Percentiles rank a stretch among this genome's conserved stretches.
Conservation (phyloP, 2,329 filamentous ascomycete species). For the Didymella sp. region DNA sequence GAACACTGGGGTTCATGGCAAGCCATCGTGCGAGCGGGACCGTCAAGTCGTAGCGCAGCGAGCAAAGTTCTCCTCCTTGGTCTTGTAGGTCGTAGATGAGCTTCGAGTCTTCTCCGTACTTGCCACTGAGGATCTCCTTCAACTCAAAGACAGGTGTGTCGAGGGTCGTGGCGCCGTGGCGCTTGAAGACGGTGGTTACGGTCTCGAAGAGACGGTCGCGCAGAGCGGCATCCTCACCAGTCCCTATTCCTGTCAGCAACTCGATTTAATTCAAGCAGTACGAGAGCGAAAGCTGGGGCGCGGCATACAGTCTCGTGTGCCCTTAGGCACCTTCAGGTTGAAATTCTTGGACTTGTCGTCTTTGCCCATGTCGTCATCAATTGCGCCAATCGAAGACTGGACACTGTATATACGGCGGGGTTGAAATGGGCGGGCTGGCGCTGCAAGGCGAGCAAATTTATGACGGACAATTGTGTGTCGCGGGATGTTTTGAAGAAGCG, state of each 20-base stretch:
- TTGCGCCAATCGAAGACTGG: conserved; percentile 20
- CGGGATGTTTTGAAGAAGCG: conserved; percentile 34
- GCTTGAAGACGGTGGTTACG: conserved; percentile 48
- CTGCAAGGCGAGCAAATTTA: conserved; percentile 22
- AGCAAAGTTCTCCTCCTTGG: conserved; percentile 85
- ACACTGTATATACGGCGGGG: conserved; percentile 28
- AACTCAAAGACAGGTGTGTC: conserved; percentile 80
- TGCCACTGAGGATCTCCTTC: conserved; percentile 83
- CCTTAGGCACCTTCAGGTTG: conserved; percentile 87
- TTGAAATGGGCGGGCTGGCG: conserved; percentile 17
- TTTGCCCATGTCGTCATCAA: conserved; percentile 55
- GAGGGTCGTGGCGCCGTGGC: conserved; percentile 48
- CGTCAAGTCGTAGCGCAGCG: conserved; percentile 84
- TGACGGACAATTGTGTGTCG: conserved; percentile 27
- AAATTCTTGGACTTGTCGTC: conserved; percentile 57
- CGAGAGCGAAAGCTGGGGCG: conserved; percentile 68
- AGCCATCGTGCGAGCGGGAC: conserved; percentile 92
- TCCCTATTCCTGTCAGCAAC: conserved; percentile 34
- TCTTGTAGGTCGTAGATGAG: conserved; percentile 90
- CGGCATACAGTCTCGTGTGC: conserved; percentile 78
- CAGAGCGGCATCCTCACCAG: conserved; percentile 45
- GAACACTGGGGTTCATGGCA: conserved; percentile 84
- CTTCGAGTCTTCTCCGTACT: conserved; percentile 92
- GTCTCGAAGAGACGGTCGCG: conserved; percentile 47
- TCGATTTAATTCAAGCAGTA: background rate